Evolutionary conservation across 2,329 filamentous ascomycete species (phyloP).

Genomic region (Escovopsis weberi): DNA sequence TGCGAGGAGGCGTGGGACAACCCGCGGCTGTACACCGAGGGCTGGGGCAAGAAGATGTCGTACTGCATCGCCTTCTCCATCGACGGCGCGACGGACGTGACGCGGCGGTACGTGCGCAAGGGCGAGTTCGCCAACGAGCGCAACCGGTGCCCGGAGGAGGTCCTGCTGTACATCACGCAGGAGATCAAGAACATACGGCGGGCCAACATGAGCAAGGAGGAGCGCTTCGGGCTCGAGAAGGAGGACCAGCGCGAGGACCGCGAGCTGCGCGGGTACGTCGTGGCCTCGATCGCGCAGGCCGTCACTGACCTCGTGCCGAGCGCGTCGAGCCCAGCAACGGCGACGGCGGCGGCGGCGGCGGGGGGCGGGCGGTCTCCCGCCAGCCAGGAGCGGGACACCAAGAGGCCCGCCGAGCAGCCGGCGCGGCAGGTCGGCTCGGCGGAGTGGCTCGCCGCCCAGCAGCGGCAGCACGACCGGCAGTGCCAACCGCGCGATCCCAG

Average conservation of each 20-base stretch:
- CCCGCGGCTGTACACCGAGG: conserved; percentile 80
- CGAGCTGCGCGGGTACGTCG: conserved; percentile 60
- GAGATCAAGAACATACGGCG: conserved; percentile 81
- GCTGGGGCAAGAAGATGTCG: conserved; percentile 91
- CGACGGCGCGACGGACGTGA: conserved; percentile 60
- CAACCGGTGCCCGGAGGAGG: conserved; percentile 71
- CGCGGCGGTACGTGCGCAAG: conserved; percentile 56
- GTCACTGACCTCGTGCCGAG: conserved; percentile 53
- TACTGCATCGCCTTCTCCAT: conserved; percentile 96
- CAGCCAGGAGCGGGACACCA: conserved; percentile 36
- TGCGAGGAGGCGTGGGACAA: conserved; percentile 96
- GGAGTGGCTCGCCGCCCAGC: conserved; percentile 36
- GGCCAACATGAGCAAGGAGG: conserved; percentile 71
- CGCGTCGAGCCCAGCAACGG: conserved; percentile 11
- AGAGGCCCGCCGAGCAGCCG: conserved; percentile 46
- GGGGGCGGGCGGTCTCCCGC: conserved; percentile 2
- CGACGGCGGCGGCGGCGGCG: conserved; percentile 1
- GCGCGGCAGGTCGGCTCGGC: conserved; percentile 34
- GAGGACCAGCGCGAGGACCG: conserved; percentile 64
- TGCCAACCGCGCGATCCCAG: conserved; percentile 31
- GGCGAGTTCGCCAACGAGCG: conserved; percentile 58
- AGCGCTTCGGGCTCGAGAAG: conserved; percentile 67
- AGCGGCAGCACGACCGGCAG: conserved; percentile 25
- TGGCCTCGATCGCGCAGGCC: conserved; percentile 57
- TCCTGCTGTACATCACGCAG: conserved; percentile 78